Evolutionary conservation across 2,329 filamentous ascomycete genomes (phyloP).

Genomic region (Orbilia quercus): DNA sequence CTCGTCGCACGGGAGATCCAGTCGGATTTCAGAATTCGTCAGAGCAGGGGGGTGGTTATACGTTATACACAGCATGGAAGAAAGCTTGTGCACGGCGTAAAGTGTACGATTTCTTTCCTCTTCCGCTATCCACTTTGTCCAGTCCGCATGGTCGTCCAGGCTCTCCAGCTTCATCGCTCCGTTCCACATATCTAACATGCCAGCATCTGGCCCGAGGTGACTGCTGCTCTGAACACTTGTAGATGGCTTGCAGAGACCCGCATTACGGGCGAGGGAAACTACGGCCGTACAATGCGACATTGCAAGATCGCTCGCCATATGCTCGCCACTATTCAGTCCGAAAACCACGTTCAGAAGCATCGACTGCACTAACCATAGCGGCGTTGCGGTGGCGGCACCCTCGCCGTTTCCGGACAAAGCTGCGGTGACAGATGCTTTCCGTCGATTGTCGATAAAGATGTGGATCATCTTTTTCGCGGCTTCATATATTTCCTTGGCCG

Average conservation of each 20-base stretch:
- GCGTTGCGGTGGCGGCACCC: constrained; percentile 72
- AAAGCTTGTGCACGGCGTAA: constrained; percentile 89
- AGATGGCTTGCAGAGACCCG: constrained; percentile 74
- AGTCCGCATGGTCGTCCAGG: constrained; percentile 74
- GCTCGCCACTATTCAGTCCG: constrained; percentile 92
- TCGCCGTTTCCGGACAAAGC: constrained; percentile 70
- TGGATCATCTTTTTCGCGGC: constrained; percentile 96
- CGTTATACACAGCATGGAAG: constrained; percentile 87
- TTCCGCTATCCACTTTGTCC: constrained; percentile 86
- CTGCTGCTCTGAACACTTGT: constrained; percentile 61
- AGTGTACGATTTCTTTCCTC: constrained; percentile 95
- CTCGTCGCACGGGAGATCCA: constrained; percentile 92
- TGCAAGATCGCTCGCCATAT: constrained; percentile 88
- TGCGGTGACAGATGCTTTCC: constrained; percentile 81
- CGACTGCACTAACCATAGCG: constrained; percentile 93
- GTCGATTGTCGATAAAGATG: constrained; percentile 87
- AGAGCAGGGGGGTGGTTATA: constrained; percentile 93
- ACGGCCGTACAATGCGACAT: constrained; percentile 91
- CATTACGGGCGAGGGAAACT: constrained; percentile 88
- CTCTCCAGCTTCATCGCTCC: constrained; percentile 60
- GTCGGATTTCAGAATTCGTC: constrained; percentile 90
- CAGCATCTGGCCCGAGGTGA: constrained; percentile 62
- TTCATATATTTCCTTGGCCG: constrained; percentile 87
- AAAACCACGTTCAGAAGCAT: constrained; percentile 98
- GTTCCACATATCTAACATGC: constrained; percentile 63